Conservation (phyloP, 2,329 filamentous ascomycete genomes). For the Monilinia vaccinii-corymbosi region DNA sequence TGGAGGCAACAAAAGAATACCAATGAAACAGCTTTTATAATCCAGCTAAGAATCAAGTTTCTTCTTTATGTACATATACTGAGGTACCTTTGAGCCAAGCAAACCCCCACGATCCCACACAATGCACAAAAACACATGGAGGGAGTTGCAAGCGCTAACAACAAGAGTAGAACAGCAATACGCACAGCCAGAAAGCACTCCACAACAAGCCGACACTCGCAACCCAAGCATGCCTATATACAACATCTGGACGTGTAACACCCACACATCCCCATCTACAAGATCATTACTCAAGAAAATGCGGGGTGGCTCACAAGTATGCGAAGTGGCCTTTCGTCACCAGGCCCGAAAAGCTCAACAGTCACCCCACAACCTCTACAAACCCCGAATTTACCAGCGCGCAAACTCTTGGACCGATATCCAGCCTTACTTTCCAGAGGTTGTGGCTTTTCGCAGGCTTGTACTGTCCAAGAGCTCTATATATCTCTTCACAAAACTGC, state of each 20-base stretch:
- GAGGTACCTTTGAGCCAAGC: not conserved
- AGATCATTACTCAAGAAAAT: not conserved
- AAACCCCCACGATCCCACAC: not conserved
- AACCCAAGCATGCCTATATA: not conserved
- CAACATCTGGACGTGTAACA: not conserved
- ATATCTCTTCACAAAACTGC: not conserved
- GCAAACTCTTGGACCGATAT: not conserved
- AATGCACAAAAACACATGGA: not conserved
- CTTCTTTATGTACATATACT: too few relatives aligned
- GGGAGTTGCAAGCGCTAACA: not conserved
- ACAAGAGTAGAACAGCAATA: not conserved
- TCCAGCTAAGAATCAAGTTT: not conserved
- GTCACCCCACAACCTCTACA: not conserved
- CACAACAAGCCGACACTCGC: not conserved
- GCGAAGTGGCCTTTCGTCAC: not conserved
- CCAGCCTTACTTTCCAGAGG: not conserved
- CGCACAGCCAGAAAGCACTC: not conserved
- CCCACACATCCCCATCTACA: not conserved
- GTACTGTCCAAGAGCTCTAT: not conserved
- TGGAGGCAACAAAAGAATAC: too few relatives aligned
- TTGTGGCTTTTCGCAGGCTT: not conserved
- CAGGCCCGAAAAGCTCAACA: constrained; percentile 1
- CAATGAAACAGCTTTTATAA: not conserved
- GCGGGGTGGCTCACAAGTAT: not conserved
- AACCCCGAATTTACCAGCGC: not conserved